Evolutionary conservation across 1,284 basidiomycete genomes (phyloP).

Genomic region (Dichomitus squalens): DNA sequence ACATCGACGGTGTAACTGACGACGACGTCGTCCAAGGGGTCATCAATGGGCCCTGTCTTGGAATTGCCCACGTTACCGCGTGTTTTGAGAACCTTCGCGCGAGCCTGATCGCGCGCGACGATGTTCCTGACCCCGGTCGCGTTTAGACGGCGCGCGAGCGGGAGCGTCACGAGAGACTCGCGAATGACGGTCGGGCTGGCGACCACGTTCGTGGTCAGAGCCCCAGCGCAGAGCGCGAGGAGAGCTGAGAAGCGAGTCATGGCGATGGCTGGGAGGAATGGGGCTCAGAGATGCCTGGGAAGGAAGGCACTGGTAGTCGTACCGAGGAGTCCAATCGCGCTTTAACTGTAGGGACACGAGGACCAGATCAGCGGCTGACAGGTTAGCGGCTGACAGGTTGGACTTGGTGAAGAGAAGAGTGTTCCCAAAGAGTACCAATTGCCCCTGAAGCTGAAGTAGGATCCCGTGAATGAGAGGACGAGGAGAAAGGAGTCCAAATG

Average conservation of each 20-base stretch:
- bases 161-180: slow-evolving; percentile 26
- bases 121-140: slow-evolving; percentile 21
- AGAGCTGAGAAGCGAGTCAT: slow-evolving; percentile 5
- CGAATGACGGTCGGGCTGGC: slow-evolving; percentile 26
- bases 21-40: slow-evolving; percentile 18
- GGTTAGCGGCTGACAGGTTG: background rate
- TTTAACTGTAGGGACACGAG: too few relatives aligned
- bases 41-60: background rate
- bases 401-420: background rate
- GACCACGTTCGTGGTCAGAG: slow-evolving; percentile 7
- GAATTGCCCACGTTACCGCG: background rate
- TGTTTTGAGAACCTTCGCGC: slow-evolving; percentile 27
- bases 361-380: background rate
- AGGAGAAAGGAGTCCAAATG: too few relatives aligned
- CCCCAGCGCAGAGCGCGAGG: slow-evolving; percentile 19
- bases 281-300: too few relatives aligned
- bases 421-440: too few relatives aligned
- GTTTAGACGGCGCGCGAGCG: slow-evolving; percentile 30
- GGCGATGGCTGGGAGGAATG: too few relatives aligned
- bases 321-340: too few relatives aligned
- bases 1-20: slow-evolving; percentile 23
- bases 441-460: too few relatives aligned
- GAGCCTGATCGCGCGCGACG: slow-evolving; percentile 27
- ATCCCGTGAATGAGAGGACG: too few relatives aligned
- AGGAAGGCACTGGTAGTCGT: too few relatives aligned